Percentiles rank a stretch among this genome's conserved stretches.
Evolutionary conservation across 495 filamentous ascomycete species (phyloP).

Genomic region (Daldinia caldariorum): DNA sequence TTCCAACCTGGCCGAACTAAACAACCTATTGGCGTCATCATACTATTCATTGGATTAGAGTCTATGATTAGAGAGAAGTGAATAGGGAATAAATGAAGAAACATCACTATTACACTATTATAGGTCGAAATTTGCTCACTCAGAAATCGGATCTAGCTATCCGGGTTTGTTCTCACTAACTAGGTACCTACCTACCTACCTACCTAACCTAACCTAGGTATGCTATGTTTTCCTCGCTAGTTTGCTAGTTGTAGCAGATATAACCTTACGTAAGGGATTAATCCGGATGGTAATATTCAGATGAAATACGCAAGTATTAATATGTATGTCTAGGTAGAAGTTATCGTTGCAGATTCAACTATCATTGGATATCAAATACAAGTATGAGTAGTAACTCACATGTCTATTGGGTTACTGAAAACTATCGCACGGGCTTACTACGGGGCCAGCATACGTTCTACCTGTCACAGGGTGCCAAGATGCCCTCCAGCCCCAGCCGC

Average conservation of each 20-base stretch:
- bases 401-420: slow-evolving; percentile 3
- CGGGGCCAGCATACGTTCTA: slow-evolving; percentile 1
- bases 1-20: slow-evolving; percentile 4
- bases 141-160: not conserved
- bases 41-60: not conserved
- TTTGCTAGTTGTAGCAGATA: not conserved
- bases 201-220: too few relatives aligned
- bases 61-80: not conserved
- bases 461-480: slow-evolving; percentile 3
- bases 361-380: not conserved
- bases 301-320: not conserved
- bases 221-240: not conserved
- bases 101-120: not conserved
- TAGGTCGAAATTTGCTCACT: not conserved
- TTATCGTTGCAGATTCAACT: not conserved
- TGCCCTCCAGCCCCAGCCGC: slow-evolving; percentile 3
- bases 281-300: not conserved
- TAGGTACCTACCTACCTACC: too few relatives aligned
- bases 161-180: not conserved
- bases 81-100: not conserved
- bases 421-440: slow-evolving; percentile 19
- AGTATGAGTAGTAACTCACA: not conserved
- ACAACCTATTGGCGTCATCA: slow-evolving; percentile 18
- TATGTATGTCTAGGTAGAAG: not conserved
- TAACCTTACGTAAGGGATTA: not conserved